Base-by-base conservation (phyloP, 2,329 filamentous ascomycete species). In the Xylariaceae sp. region DNA sequence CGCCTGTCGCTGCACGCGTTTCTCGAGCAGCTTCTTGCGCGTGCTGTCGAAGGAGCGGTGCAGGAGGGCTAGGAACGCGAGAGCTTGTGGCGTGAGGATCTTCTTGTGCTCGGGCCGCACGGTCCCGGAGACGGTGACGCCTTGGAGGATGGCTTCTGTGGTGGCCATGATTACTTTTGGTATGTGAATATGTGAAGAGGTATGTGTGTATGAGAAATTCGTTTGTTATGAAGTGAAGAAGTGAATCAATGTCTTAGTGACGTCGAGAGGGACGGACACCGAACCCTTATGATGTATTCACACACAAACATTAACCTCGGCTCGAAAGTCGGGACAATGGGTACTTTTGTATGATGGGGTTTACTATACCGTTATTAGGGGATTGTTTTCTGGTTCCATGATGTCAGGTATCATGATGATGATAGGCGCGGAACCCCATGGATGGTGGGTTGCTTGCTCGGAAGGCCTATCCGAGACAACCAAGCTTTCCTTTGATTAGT, bases 1-100 rank as follows among this genome's bases (percentile, higher is more conserved):
- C 67, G 89, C 88, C 80, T 97, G 94, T 72, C 93, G 89, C 67
- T 88, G 79, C 69, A 88, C 84, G 70, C 94, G 90, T 71, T 92
- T 87, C 78, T 97, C 88, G 57, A 99, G 85, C 49, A 99, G 86
- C 53, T 83, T 81, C 81, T 96, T 96, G 77, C 94, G 90, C 58
- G 88, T 93, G 65, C 76, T 79, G 76, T 97, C 95, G 83, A 97
- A 97, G 65, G 92, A 91, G 73, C 93, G 88, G 80, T 99, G 94
- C 71, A 99, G 85, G 65, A 97, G 87, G 44, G 93, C 90, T 62
- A 99, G 85, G 81, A 97, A 99, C 64, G 91, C 89, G 65, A 90
- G 87, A 58, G 93, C 93, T 66, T 95, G 85, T 69, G 92, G 93
- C 64, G 87, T 96, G 66, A 97, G 84, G 74, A 99, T 95, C 82